Evolutionary conservation across 208 protist genomes (phyloP), one percentile per base, ranked within the genome.

Genomic region (Endotrypanum monterogeii): DNA sequence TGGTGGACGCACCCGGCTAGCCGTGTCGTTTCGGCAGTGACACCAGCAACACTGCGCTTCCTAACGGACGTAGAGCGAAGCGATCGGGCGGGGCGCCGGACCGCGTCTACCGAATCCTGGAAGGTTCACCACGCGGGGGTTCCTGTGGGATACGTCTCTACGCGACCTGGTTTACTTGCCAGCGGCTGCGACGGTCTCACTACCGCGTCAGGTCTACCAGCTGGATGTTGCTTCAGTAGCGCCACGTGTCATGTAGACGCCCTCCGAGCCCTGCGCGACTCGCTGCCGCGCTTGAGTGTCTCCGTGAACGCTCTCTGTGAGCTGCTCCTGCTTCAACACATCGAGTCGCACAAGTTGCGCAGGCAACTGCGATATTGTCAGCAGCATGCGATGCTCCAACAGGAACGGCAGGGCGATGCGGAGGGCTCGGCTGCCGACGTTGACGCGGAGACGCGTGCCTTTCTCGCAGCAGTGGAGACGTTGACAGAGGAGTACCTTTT

Each of bases 1-100:
- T 79, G 74, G 74, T 79, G 74, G 74, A 73, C 67, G 14, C 57
- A 79, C 48, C 67, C 74, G 1, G 48, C 30, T 18, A 73, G 50
- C 55, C 65, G 55, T 7, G 48, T 69, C 48, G 51, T 55, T 9
- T 73, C 58, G 3, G 74, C 74, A 25, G 51, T 79, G 28, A 70
- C 67, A 35, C 67, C 67, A 14, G 74, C 74, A 1, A 4, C 55
- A 0, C 55, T 73, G 8, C 35, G 51, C 37, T 73, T 79, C 37
- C 25, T 79, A 11, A 6, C 58, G 46, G 28, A 62, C 32, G 4
- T 35, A 3, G 28, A 52, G 32, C 30, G 32, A 56, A 20, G 30
- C 35, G 48, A 35, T 37, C 20, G 8, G 1, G 32, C 46, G n/a
- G 18, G 2, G n/a, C 63, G 23, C 9, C 25, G 63, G 18, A 23